Evolutionary conservation across 192 early-diverging fungal species (phyloP), one percentile per base, ranked within the genome.

Genomic region (Phlyctochytrium planicorne): DNA sequence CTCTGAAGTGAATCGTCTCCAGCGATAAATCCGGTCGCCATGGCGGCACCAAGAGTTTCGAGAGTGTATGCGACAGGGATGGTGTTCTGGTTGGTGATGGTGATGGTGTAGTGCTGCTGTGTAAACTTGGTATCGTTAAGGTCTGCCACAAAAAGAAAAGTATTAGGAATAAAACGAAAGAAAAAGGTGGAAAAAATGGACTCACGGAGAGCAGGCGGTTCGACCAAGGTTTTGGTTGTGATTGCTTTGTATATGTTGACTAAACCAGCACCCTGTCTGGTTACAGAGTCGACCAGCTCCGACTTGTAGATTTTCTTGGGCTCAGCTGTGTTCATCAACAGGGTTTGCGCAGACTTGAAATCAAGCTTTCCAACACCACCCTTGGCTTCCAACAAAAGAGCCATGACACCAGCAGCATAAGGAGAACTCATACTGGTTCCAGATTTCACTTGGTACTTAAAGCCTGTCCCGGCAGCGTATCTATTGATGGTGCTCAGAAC

Each of bases 391-490:
- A 85, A 76, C 17, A 89, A 66, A 29, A 94, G 71, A 0, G 91
- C 91, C 1, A 85, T 74, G 1, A 84, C 65, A 6, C 93, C 93
- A 17, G 90, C 83, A 27, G 89, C 69, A 67, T 90, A 89, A 0
- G 93, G 91, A 25, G 84, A 77, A 3, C 91, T 80, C 93, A 94
- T 93, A 27, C 89, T 91, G 3, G 93, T 94, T 20, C 93, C 93
- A 14, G 62, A 60, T 24, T 60, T 16, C 33, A 31, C 24, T 52
- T 53, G 33, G 72, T 78, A 78, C 23, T n/a, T n/a, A n/a, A n/a
- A n/a, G n/a, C n/a, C n/a, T n/a, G n/a, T n/a, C n/a, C n/a, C n/a
- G n/a, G n/a, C n/a, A n/a, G n/a, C 6, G 55, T 25, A 20, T 6
- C 27, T 4, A 10, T 10, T 14, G 57, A 59, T 59, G 35, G 76